Evolutionary conservation across 2,329 filamentous ascomycete species (phyloP).

Genomic region (Diaporthe sp.): DNA sequence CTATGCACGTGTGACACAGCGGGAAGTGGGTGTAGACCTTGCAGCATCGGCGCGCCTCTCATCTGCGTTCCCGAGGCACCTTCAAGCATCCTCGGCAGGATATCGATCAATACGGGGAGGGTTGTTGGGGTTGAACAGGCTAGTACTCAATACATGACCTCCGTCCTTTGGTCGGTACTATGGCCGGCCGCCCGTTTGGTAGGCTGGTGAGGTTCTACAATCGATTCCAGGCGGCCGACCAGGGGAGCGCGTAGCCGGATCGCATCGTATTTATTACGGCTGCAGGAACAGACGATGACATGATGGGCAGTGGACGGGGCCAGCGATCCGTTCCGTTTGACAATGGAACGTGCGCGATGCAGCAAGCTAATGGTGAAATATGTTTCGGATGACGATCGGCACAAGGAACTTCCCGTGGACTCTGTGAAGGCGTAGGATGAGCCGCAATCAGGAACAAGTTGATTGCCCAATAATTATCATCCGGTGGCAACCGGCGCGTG

Average conservation of each 20-base stretch:
- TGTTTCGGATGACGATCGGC: neutral
- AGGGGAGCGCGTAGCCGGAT: neutral
- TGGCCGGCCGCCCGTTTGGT: neutral
- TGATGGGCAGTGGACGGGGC: neutral
- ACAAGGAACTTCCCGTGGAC: neutral
- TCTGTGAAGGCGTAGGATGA: neutral
- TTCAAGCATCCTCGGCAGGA: neutral
- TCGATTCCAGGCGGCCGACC: neutral
- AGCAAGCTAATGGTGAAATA: neutral
- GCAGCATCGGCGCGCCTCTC: neutral
- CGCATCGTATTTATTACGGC: neutral
- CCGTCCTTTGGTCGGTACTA: neutral
- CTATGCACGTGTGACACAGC: neutral
- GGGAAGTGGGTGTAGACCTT: neutral
- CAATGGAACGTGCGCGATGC: neutral
- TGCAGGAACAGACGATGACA: neutral
- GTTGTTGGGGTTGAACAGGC: neutral
- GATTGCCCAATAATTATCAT: neutral
- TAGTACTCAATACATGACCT: neutral
- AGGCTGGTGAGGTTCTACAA: neutral
- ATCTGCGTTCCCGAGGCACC: neutral
- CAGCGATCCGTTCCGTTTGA: neutral
- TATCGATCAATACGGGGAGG: neutral
- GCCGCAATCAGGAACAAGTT: neutral
- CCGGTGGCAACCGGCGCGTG: neutral